A percentile compares a stretch with the other conserved stretches of the same genome.
These are phyloP conservation scores for Oryza rufipogon DNA, from an alignment of 176 grass and related monocot genomes.

Conservation along the genomic window DNA sequence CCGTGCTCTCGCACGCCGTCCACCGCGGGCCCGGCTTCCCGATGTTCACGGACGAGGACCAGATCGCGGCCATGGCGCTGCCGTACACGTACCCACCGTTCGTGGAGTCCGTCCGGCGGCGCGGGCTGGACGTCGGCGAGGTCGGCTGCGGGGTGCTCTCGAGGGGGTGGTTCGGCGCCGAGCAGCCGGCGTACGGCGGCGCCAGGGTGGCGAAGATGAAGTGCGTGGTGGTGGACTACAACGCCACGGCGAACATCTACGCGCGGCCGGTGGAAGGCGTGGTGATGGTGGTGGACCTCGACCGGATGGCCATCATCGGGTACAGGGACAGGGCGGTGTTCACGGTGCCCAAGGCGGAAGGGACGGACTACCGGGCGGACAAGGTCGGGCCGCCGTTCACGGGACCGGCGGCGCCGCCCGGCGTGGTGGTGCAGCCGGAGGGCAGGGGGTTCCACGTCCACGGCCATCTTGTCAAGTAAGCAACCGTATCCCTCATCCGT, in stretches of 20 bases:
- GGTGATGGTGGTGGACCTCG: slow-evolving; percentile 69
- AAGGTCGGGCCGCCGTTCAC: slow-evolving; percentile 39
- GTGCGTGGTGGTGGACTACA: slow-evolving; percentile 45
- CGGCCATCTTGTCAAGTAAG: slow-evolving; percentile 57
- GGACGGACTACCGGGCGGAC: slow-evolving; percentile 58
- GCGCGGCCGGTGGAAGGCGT: slow-evolving; percentile 68
- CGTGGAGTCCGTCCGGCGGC: slow-evolving; percentile 44
- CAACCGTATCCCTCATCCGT: too few relatives aligned
- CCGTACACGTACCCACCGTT: slow-evolving; percentile 57
- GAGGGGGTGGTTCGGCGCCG: slow-evolving; percentile 63
- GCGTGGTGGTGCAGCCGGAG: slow-evolving; percentile 47
- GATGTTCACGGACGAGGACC: slow-evolving; percentile 52
- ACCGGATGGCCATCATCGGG: slow-evolving; percentile 67
- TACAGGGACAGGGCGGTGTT: slow-evolving; percentile 48
- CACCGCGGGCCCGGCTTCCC: slow-evolving; percentile 59
- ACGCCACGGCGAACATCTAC: slow-evolving; percentile 62
- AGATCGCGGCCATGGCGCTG: slow-evolving; percentile 38
- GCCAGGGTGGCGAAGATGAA: slow-evolving; percentile 49
- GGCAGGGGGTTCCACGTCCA: slow-evolving; percentile 50
- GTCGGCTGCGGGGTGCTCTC: slow-evolving; percentile 53
- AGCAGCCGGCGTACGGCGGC: background rate
- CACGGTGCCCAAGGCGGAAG: slow-evolving; percentile 57
- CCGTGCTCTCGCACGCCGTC: slow-evolving; percentile 43
- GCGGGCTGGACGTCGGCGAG: slow-evolving; percentile 45
- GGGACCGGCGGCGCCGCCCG: slow-evolving; percentile 27